phyloP scores from a whole-genome alignment of 2,329 filamentous ascomycete species.

The Sarocladiaceae sp. region DNA sequence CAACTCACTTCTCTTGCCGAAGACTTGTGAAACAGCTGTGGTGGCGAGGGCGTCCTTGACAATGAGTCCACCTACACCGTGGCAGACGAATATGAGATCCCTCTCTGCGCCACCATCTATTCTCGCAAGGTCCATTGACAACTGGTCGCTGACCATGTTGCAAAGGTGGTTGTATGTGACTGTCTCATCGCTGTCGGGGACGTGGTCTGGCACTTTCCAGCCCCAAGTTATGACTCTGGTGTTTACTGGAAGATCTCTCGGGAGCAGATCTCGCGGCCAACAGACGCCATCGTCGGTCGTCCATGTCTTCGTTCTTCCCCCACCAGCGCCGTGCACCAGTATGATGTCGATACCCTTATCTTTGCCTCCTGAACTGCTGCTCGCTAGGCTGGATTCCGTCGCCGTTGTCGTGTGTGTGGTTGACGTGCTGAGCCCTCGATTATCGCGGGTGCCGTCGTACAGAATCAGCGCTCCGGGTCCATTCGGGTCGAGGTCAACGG shows the following conservation, averaged over 20 bases:
- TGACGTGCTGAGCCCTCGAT: slow-evolving; percentile 1
- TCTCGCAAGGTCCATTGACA: slow-evolving; percentile 8
- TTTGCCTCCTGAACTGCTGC: slow-evolving; percentile 6
- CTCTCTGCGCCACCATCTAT: background rate
- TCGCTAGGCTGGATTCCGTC: background rate
- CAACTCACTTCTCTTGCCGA: slow-evolving; percentile 4
- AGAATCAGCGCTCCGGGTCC: background rate
- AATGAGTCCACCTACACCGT: slow-evolving; percentile 58
- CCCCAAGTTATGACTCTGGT: slow-evolving; percentile 5
- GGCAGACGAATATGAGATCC: slow-evolving; percentile 52
- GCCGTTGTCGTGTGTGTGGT: background rate
- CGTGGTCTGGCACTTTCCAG: background rate
- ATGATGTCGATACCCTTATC: slow-evolving; percentile 8
- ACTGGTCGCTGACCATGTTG: slow-evolving; percentile 5
- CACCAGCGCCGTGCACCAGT: slow-evolving; percentile 2
- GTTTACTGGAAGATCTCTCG: background rate
- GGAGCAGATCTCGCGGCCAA: slow-evolving; percentile 5
- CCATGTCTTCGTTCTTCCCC: slow-evolving; percentile 3
- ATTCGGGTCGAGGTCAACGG: slow-evolving; percentile 1
- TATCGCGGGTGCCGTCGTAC: slow-evolving; percentile 5
- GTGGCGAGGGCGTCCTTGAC: slow-evolving; percentile 51
- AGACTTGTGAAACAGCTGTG: slow-evolving; percentile 4
- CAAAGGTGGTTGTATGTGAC: background rate
- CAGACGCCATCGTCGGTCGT: slow-evolving; percentile 5
- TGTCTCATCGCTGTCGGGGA: background rate